These are phyloP conservation scores for Fistulifera solaris DNA, from an alignment of 108 stramenopile genomes.

Conservation along the genomic window DNA sequence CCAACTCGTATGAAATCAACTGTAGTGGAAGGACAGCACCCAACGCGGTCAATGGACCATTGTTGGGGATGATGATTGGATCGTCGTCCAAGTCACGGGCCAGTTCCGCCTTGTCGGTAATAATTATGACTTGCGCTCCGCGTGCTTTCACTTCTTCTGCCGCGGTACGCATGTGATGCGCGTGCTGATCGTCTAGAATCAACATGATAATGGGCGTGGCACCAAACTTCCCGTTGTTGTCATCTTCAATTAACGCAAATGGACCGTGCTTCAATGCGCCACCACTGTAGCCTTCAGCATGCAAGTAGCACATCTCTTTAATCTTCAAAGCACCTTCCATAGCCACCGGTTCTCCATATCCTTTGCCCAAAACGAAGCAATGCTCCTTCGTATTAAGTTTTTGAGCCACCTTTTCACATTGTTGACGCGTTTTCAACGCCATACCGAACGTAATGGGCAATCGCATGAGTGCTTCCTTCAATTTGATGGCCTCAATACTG, in stretches of 20 bases:
- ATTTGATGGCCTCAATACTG: slow-evolving; percentile 32
- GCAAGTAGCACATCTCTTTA: slow-evolving; percentile 99
- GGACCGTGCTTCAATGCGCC: slow-evolving; percentile 99
- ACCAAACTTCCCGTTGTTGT: slow-evolving; percentile 78
- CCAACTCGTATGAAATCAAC: slow-evolving; percentile 96
- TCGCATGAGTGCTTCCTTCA: slow-evolving; percentile 91
- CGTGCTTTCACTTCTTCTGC: slow-evolving; percentile 95
- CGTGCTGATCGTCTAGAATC: slow-evolving; percentile 96
- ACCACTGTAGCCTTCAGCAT: slow-evolving; percentile 98
- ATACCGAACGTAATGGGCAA: slow-evolving; percentile 97
- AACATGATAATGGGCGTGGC: slow-evolving; percentile 98
- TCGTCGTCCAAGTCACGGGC: slow-evolving; percentile 80
- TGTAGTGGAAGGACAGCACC: slow-evolving; percentile 93
- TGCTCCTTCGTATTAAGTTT: slow-evolving; percentile 85
- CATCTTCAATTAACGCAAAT: slow-evolving; percentile 92
- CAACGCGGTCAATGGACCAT: slow-evolving; percentile 94
- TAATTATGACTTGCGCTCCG: slow-evolving; percentile 93
- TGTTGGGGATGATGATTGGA: slow-evolving; percentile 92
- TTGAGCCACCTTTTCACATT: slow-evolving; percentile 79
- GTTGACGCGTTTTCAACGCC: slow-evolving; percentile 81
- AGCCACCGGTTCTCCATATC: slow-evolving; percentile 93
- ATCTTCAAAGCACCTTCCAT: slow-evolving; percentile 97
- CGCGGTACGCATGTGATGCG: slow-evolving; percentile 89
- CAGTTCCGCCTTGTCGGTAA: slow-evolving; percentile 81
- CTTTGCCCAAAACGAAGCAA: slow-evolving; percentile 94